Conservation (phyloP, 1,139 yeast species). For the Diutina sp. region DNA sequence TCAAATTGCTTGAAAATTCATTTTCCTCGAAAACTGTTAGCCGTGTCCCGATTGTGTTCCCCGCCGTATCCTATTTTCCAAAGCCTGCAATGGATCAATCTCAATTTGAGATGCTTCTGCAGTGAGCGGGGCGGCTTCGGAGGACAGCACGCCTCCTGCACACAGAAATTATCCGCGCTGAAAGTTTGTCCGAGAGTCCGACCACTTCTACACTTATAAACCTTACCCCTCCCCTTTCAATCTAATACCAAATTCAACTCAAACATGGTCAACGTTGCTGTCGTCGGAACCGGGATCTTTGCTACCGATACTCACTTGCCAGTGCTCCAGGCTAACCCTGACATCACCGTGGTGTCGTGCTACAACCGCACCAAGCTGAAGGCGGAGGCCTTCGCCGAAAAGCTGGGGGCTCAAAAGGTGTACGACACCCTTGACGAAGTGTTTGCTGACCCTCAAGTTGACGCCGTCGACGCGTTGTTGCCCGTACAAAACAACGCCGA, state of each 20-base stretch:
- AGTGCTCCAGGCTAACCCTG: constrained; percentile 33
- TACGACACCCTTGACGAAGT: constrained; percentile 54
- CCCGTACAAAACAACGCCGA: constrained; percentile 73
- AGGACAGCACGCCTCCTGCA: neutral
- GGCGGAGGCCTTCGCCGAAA: constrained; percentile 67
- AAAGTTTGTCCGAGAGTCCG: neutral
- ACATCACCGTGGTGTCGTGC: constrained; percentile 36
- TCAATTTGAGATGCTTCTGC: too few species aligned
- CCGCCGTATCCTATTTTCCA: too few species aligned
- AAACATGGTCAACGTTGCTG: constrained; percentile 34
- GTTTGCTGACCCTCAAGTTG: constrained; percentile 50
- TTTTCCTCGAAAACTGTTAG: too few species aligned
- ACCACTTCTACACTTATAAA: neutral
- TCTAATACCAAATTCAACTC: too few species aligned
- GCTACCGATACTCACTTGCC: constrained; percentile 81
- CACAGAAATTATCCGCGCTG: neutral
- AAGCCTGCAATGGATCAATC: too few species aligned
- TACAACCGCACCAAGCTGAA: constrained; percentile 74
- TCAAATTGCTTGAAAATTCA: too few species aligned
- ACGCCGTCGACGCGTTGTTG: constrained; percentile 69
- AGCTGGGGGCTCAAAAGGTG: constrained; percentile 43
- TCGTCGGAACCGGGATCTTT: constrained; percentile 87
- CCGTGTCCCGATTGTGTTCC: too few species aligned
- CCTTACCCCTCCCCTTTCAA: too few species aligned
- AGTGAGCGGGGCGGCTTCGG: neutral